Conservation (phyloP, 2,329 filamentous ascomycete species). For the Corynespora cassiicola region DNA sequence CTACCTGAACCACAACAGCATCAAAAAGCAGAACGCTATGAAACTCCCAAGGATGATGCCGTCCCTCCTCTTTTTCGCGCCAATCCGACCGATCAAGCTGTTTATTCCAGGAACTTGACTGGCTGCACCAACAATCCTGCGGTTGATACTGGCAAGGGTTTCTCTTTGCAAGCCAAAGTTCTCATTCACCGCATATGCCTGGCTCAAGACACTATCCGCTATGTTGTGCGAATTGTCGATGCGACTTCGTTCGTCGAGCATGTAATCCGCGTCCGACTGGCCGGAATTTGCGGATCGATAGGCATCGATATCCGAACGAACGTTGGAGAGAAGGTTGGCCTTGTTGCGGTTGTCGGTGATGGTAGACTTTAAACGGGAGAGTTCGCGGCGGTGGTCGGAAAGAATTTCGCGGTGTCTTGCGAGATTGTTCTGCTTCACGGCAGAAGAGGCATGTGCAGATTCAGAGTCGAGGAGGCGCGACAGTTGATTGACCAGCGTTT, state of each 20-base stretch:
- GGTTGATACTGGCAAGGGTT: conserved; percentile 85
- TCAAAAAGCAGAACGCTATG: conserved; percentile 88
- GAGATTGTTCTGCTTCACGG: conserved; percentile 96
- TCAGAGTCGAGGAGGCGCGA: conserved; percentile 91
- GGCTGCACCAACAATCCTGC: conserved; percentile 86
- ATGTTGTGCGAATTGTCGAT: conserved; percentile 90
- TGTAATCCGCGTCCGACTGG: conserved; percentile 91
- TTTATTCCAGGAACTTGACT: conserved; percentile 94
- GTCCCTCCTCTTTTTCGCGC: conserved; percentile 91
- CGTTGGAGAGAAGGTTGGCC: conserved; percentile 87
- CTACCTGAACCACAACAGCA: conserved; percentile 70
- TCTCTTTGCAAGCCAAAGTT: conserved; percentile 87
- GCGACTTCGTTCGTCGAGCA: conserved; percentile 85
- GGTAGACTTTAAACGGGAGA: conserved; percentile 73
- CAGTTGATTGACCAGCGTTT: conserved; percentile 81
- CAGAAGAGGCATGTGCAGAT: conserved; percentile 82
- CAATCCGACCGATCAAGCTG: conserved; percentile 88
- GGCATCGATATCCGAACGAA: conserved; percentile 88
- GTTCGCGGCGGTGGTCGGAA: conserved; percentile 82
- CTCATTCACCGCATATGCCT: conserved; percentile 96
- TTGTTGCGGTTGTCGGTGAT: conserved; percentile 82
- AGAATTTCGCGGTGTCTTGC: conserved; percentile 90
- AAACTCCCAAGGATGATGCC: conserved; percentile 92
- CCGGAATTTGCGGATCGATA: conserved; percentile 84
- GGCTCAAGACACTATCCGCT: conserved; percentile 87